Base-by-base conservation (phyloP, 1,284 basidiomycete species). In the Ustilago curta region DNA sequence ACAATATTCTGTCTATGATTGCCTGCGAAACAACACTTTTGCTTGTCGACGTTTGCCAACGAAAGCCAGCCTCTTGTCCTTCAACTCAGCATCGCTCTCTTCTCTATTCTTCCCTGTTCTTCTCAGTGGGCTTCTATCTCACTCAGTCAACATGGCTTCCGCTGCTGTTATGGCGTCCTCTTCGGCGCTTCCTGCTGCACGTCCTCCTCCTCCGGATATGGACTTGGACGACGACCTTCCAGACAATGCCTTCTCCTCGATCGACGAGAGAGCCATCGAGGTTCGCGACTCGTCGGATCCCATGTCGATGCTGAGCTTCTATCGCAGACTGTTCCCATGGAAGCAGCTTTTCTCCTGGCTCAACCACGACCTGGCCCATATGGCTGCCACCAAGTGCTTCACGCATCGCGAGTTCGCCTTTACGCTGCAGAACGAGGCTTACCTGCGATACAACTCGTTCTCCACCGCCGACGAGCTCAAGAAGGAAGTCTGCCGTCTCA, bases 401-500 rank as follows among this genome's bases (percentile, higher is more conserved):
- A 80, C 77, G 19, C 75, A 98, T 83, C 91, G 96, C 82, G 96
- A 99, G 85, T 97, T 99, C 84, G 92, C 96, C n/a, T 96, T 97
- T 84, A 97, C 95, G 2, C 89, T 99, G 16, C 89, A 89, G 57
- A 92, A 92, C 65, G 95, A 98, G 78, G 91, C 93, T 5, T 98
- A 99, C 85, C 88, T 99, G 6, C 59, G 96, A 11, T 99, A 98
- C 88, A 92, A 97, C 84, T 97, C 93, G 5, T 99, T 97, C 85
- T 88, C 87, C 35, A 90, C 88, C 27, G 88, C 89, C 3, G 94
- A 97, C 8, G 96, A 98, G 63, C 90, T 98, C 83, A 97, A 97
- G 87, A 93, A 93, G 80, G 92, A 97, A 57, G 81, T 83, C 31
- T 81, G 78, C 37, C 76, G 82, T 39, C 69, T 84, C 43, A 82